phyloP scores from a whole-genome alignment of 345 rosid genomes.

The Arabidopsis arenosa region DNA sequence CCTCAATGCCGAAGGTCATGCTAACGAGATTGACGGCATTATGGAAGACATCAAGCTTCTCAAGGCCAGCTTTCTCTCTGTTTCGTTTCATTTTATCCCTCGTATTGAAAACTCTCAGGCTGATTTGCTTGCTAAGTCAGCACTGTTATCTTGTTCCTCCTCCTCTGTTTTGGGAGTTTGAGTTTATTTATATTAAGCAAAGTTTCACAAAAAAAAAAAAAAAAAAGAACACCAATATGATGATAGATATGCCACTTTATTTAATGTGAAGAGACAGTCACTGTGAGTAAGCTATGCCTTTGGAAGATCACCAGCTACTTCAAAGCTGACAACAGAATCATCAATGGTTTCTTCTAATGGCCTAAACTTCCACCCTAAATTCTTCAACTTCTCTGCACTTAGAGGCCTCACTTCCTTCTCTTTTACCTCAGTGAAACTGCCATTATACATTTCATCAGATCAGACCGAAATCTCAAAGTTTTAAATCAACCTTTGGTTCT shows the following conservation, averaged over 20 bases:
- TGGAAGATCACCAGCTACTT: constrained; percentile 45
- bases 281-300: constrained; percentile 15
- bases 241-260: constrained; percentile 10
- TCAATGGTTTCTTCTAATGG: constrained; percentile 51
- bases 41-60: no score
- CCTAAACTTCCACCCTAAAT: constrained; percentile 57
- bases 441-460: constrained; percentile 22
- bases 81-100: no score
- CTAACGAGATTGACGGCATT: no score
- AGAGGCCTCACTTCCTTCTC: constrained; percentile 32
- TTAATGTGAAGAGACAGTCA: constrained; percentile 21
- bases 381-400: constrained; percentile 53
- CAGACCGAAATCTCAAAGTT: constrained; percentile 4
- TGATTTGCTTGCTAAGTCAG: no score
- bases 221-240: background rate
- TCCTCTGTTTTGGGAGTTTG: no score
- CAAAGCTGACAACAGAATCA: constrained; percentile 52
- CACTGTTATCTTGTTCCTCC: no score
- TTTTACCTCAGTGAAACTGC: constrained; percentile 32
- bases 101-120: no score
- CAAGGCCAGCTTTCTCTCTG: no score
- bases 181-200: no score
- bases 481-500: background rate
- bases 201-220: no score
- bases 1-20: no score